phyloP scores from a whole-genome alignment of 2,329 filamentous ascomycete species.

The Phaeosphaeriaceae sp. region DNA sequence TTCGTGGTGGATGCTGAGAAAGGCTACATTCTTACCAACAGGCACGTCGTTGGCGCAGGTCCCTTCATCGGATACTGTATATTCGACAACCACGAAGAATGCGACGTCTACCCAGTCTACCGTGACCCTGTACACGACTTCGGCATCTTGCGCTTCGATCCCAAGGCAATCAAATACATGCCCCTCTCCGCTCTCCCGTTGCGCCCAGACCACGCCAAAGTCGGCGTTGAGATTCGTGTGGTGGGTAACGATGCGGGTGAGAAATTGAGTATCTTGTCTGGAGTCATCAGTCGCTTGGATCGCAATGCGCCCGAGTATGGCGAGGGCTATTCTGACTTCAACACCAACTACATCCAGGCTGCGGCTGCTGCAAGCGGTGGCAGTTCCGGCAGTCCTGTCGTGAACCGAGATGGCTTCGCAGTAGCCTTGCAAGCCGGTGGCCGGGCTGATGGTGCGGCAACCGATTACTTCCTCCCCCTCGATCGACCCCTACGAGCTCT shows the following conservation, averaged over 20 bases:
- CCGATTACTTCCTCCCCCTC: conserved; percentile 94
- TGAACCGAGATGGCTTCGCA: conserved; percentile 91
- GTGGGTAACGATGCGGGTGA: conserved; percentile 99
- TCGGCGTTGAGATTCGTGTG: conserved; percentile 93
- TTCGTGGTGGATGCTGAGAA: conserved; percentile 96
- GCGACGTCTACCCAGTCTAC: conserved; percentile 95
- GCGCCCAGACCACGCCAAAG: conserved; percentile 83
- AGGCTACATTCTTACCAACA: conserved; percentile 69
- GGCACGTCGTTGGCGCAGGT: conserved; percentile 90
- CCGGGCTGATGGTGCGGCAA: conserved; percentile 91
- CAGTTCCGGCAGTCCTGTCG: conserved; percentile 97
- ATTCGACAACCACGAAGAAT: conserved; percentile 97
- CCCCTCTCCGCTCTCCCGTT: conserved; percentile 80
- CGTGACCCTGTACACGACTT: conserved; percentile 99
- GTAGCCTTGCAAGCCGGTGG: conserved; percentile 94
- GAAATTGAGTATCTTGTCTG: conserved; percentile 96
- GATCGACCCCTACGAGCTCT: conserved; percentile 89
- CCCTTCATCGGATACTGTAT: conserved; percentile 99
- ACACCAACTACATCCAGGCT: conserved; percentile 94
- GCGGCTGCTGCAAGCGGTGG: conserved; percentile 96
- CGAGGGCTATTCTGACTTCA: conserved; percentile 98
- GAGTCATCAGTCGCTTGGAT: conserved; percentile 94
- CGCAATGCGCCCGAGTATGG: conserved; percentile 95
- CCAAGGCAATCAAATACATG: conserved; percentile 97
- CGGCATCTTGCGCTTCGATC: conserved; percentile 94